phyloP scores from a whole-genome alignment of 768 basidiomycete genomes.

The Hypsizygus marmoreus region DNA sequence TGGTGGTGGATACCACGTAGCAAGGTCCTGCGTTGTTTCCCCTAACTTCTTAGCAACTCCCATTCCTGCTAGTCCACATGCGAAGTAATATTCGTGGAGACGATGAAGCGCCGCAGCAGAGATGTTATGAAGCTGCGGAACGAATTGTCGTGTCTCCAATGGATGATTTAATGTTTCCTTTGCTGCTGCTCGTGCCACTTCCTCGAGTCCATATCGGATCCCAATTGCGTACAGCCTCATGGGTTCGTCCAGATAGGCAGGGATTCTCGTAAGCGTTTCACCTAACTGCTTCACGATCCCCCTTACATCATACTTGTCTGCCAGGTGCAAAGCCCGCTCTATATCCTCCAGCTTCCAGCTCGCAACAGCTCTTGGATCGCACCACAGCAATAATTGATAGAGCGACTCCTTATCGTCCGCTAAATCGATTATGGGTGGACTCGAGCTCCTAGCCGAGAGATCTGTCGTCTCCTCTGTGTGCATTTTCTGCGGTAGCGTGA shows the following conservation, averaged over 20 bases:
- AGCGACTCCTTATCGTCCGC: background rate
- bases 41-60: background rate
- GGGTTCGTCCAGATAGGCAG: constrained; percentile 28
- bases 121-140: constrained; percentile 38
- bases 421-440: background rate
- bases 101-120: constrained; percentile 34
- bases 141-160: constrained; percentile 33
- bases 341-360: constrained; percentile 36
- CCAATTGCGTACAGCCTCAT: constrained; percentile 42
- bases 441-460: too few species aligned
- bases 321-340: constrained; percentile 33
- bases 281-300: constrained; percentile 30
- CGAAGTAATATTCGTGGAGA: constrained; percentile 14
- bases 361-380: constrained; percentile 38
- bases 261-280: constrained; percentile 22
- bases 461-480: too few species aligned
- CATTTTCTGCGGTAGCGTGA: too few species aligned
- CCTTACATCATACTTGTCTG: constrained; percentile 41
- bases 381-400: constrained; percentile 30
- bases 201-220: constrained; percentile 33
- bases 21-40: too few species aligned
- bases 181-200: constrained; percentile 36
- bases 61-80: constrained; percentile 9
- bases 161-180: constrained; percentile 34
- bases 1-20: too few species aligned